phyloP scores from a whole-genome alignment of 495 filamentous ascomycete genomes.

The Articulospora tetracladia region DNA sequence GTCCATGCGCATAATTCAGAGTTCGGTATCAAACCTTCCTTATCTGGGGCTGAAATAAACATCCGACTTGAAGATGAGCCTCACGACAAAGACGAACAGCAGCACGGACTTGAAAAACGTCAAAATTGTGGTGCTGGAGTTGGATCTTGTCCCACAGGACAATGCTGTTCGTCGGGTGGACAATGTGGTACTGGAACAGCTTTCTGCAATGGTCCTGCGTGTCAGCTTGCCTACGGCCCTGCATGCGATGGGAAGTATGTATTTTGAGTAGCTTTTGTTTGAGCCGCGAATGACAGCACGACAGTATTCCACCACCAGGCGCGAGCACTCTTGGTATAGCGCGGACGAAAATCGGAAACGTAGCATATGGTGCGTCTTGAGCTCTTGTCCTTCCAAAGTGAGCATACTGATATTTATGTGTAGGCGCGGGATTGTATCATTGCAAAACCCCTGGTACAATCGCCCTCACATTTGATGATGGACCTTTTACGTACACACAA shows the following conservation, averaged over 20 bases:
- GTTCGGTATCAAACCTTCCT: not conserved
- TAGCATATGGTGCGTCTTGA: conserved; percentile 48
- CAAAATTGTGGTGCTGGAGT: conserved; percentile 7
- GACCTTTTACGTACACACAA: conserved; percentile 56
- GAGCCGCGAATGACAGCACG: conserved; percentile 51
- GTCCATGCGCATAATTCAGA: not conserved
- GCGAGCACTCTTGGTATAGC: conserved; percentile 54
- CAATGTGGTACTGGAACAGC: conserved; percentile 24
- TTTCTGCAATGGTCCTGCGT: conserved; percentile 65
- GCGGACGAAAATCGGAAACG: conserved; percentile 53
- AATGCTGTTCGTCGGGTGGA: conserved; percentile 9
- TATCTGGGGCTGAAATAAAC: not conserved
- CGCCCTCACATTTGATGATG: conserved; percentile 70
- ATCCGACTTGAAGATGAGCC: not conserved
- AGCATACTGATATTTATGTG: too few relatives aligned
- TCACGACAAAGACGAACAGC: not conserved
- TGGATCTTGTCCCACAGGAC: conserved; percentile 4
- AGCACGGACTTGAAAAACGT: not conserved
- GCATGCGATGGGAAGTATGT: conserved; percentile 62
- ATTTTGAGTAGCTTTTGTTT: too few relatives aligned
- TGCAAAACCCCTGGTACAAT: conserved; percentile 43
- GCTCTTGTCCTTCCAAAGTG: too few relatives aligned
- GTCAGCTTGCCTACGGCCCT: conserved; percentile 60
- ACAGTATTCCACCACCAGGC: too few relatives aligned
- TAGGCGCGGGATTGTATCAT: conserved; percentile 56